Percentiles rank a stretch among this genome's conserved stretches.
Evolutionary conservation across 768 basidiomycete genomes (phyloP).

Genomic region (Sarcodon sp.): DNA sequence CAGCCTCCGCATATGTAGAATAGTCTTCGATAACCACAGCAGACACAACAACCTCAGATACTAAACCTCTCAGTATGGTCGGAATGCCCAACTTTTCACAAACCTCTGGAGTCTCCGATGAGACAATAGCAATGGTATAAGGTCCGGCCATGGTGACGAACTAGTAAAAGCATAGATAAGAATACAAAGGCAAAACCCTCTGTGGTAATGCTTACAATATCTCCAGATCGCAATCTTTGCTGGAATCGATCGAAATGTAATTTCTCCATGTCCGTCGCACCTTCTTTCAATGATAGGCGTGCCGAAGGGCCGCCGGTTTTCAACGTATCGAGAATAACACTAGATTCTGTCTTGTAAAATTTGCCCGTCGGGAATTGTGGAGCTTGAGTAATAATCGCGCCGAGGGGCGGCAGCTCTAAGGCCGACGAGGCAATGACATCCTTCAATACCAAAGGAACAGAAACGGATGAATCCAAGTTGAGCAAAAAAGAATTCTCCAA

Average conservation of each 20-base stretch:
- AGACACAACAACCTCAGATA: not conserved
- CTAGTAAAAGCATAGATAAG: not conserved
- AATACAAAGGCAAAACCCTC: not conserved
- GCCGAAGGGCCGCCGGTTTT: conserved; percentile 9
- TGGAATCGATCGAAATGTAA: not conserved
- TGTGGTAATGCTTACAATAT: not conserved
- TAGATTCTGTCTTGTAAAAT: conserved; percentile 8
- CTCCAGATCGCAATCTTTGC: too few species aligned
- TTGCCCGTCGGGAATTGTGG: conserved; percentile 7
- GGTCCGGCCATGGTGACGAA: not conserved
- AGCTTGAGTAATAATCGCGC: not conserved
- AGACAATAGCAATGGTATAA: not conserved
- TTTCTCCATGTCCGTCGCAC: conserved; percentile 3
- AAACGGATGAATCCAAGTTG: not conserved
- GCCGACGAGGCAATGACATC: not conserved
- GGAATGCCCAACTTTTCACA: not conserved
- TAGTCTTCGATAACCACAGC: not conserved
- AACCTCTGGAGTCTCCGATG: not conserved
- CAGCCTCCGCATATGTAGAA: not conserved
- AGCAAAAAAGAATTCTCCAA: not conserved
- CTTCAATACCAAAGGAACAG: not conserved
- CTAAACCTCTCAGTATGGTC: not conserved
- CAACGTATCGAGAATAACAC: conserved; percentile 6
- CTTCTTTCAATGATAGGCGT: conserved; percentile 5
- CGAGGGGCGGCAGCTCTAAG: not conserved